Evolutionary conservation across 306 rosid species (phyloP), one percentile per base, ranked within the genome.

Genomic region (Cicer arietinum): DNA sequence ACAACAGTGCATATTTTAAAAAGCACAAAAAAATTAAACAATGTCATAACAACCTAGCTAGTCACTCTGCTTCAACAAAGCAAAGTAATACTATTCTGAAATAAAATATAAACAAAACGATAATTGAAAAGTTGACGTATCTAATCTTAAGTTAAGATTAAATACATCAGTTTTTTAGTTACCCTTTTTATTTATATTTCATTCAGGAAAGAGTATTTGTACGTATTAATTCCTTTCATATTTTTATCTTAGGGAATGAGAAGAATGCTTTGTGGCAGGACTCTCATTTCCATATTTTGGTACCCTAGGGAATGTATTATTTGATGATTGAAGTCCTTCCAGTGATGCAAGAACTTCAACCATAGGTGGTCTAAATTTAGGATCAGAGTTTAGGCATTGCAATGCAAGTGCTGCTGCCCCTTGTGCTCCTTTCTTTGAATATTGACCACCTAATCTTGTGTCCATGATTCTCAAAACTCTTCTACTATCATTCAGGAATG

Each of bases 401-500:
- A 86, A 66, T 12, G 96, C 91, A 65, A 94, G 91, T 72, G 91
- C 73, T 25, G 96, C 96, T 22, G 97, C 91, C 25, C 92, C 89
- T 81, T 88, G 97, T 60, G 94, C 97, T 52, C 82, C 96, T 82
- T 87, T 94, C 85, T 83, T 94, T 8, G 96, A 85, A 77, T 94
- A 94, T 69, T 94, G 94, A 75, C 98, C 98, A 6, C 94, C 97
- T 71, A 94, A 75, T 69, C 91, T 83, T 1, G 94, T 91, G 66
- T 94, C 98, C 97, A 94, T 91, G 67, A 94, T 91, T 83, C 98
- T 86, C 61, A 87, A 75, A 43, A 94, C 83, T 65, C 97, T 90
- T 75, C 84, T 86, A 44, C 77, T 65, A 10, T 94, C 98, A 6
- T 48, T 85, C 60, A 94, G 8, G 77, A 88, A 90, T 12, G 96